Evolutionary conservation across 306 rosid species (phyloP).

Genomic region (Castanea sativa): DNA sequence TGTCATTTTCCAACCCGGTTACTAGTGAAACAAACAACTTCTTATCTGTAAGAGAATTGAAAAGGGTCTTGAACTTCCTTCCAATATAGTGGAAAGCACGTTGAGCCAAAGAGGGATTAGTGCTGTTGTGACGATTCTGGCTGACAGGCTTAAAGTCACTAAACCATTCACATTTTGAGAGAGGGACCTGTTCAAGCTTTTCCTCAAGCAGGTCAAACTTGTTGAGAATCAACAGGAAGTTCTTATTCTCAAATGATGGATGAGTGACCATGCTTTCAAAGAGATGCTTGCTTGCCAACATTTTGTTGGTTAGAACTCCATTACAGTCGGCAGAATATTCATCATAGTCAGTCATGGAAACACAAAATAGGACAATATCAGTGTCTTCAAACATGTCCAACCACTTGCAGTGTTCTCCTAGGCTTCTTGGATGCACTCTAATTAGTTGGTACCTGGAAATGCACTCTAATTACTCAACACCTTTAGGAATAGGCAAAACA

Average conservation of each 20-base stretch:
- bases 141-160: constrained; percentile 54
- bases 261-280: constrained; percentile 57
- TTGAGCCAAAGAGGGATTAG: constrained; percentile 48
- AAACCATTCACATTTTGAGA: constrained; percentile 70
- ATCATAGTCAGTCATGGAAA: constrained; percentile 61
- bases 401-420: constrained; percentile 73
- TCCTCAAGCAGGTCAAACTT: constrained; percentile 68
- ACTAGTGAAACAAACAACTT: constrained; percentile 65
- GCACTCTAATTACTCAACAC: background rate
- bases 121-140: constrained; percentile 26
- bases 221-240: constrained; percentile 63
- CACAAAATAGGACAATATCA: constrained; percentile 51
- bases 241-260: constrained; percentile 36
- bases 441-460: constrained; percentile 55
- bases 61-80: constrained; percentile 60
- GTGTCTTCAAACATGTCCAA: constrained; percentile 68
- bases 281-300: constrained; percentile 58
- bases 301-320: constrained; percentile 56
- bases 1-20: constrained; percentile 57
- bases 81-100: constrained; percentile 69
- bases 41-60: constrained; percentile 36
- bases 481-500: background rate
- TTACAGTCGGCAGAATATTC: constrained; percentile 39
- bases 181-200: constrained; percentile 50
- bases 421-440: constrained; percentile 57